Base-by-base conservation (phyloP, 1,284 basidiomycete genomes). In the Ceraceosorus guamensis region DNA sequence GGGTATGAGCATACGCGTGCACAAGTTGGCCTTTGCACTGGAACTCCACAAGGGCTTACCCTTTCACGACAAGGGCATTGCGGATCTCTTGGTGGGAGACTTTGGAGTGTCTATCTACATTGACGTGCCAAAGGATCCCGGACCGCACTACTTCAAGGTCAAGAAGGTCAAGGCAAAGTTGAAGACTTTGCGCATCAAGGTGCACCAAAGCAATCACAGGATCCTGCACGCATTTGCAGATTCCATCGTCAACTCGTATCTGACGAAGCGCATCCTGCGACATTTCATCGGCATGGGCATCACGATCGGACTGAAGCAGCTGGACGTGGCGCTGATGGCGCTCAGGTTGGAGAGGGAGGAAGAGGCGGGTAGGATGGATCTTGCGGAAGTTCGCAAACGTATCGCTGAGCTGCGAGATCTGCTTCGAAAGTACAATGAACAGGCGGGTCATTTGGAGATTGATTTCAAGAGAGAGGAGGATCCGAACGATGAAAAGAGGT, bases 151-250 rank as follows among this genome's bases (percentile, higher is more conserved):
- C 52, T 61, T 61, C 57, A 41, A 33, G 6, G 59, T 61, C 5
- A 39, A 46, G 11, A 61, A 59, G 45, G 59, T 60, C 51, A 61
- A 61, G 50, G 53, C 51, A 2, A 61, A 61, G 41, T 43, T 61
- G 6, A 46, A 47, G 11, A 47, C 52, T n/a, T 48, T 61, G 32
- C 10, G 49, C 14, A 31, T 61, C 44, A 50, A 59, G 49, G 57
- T 61, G n/a, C 43, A 51, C 18, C 41, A 61, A 47, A 53, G 46
- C 39, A 61, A 61, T 46, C 59, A 61, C 34, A 39, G 57, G 11
- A 50, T 61, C 18, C 11, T 61, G 6, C 59, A 61, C 46, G 41
- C 35, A 4, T 13, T 61, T 13, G 44, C 59, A 7, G 51, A 35
- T 35, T 37, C 37, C 14, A 13, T 61, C n/a, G 51, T 48, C 6